A percentile compares a stretch with the other conserved stretches of the same genome.
Conservation (phyloP, 176 grass and related monocot genomes). For the Oryza nivara region DNA sequence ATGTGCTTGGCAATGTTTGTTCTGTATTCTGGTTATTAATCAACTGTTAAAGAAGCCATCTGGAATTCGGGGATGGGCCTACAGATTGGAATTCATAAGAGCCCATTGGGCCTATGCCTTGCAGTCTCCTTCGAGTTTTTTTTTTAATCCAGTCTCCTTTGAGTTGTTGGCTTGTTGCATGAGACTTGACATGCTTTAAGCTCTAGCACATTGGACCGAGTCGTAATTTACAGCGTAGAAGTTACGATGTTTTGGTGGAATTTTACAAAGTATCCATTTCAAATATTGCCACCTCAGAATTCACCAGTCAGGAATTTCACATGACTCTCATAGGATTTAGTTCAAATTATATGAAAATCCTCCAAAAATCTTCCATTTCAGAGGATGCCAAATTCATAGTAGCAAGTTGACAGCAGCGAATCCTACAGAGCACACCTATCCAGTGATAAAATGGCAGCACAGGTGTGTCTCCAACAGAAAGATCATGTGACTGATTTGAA, state of each 20-base stretch:
- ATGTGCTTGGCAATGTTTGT: neutral
- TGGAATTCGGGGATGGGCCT: neutral
- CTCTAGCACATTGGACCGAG: neutral
- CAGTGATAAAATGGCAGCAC: neutral
- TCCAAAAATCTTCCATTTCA: neutral
- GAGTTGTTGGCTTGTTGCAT: neutral
- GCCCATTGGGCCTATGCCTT: neutral
- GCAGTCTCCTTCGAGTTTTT: neutral
- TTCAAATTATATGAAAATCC: neutral
- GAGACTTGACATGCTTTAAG: neutral
- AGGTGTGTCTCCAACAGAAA: neutral
- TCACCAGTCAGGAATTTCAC: neutral
- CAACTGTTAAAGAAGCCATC: neutral
- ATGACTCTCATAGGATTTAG: neutral
- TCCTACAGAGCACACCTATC: neutral
- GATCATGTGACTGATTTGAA: conserved; percentile 11
- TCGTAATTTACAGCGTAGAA: neutral
- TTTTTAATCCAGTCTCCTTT: neutral
- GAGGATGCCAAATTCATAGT: neutral
- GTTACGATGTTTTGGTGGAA: neutral
- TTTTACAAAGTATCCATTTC: neutral
- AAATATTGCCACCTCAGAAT: neutral
- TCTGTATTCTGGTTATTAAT: neutral
- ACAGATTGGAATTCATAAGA: neutral
- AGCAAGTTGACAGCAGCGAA: neutral